These are phyloP conservation scores for Trichoderma gracile DNA, from an alignment of 2,329 filamentous ascomycete species.

Conservation along the genomic window DNA sequence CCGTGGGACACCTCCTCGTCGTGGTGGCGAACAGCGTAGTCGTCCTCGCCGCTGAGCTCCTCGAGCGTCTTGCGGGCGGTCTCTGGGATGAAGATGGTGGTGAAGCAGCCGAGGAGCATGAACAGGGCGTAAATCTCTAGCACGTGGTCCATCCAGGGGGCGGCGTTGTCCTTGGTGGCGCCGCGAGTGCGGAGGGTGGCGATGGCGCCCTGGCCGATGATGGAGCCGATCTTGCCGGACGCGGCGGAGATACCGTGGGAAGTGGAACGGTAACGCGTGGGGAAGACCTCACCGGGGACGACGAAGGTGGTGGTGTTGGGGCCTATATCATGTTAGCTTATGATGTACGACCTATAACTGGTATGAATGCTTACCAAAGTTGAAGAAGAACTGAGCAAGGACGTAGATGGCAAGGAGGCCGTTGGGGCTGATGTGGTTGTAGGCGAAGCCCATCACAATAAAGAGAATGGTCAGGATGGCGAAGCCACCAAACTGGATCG, in stretches of 20 bases:
- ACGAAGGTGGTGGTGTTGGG: conserved; percentile 60
- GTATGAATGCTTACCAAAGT: conserved; percentile 45
- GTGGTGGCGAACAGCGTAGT: conserved; percentile 32
- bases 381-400: conserved; percentile 60
- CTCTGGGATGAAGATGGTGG: conserved; percentile 70
- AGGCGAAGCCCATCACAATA: conserved; percentile 64
- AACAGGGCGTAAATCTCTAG: conserved; percentile 74
- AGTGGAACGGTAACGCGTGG: conserved; percentile 57
- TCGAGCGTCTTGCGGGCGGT: conserved; percentile 75
- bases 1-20: neutral
- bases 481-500: conserved; percentile 70
- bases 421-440: conserved; percentile 52
- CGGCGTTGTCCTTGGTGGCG: conserved; percentile 41
- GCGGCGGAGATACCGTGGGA: conserved; percentile 60
- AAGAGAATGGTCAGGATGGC: conserved; percentile 61
- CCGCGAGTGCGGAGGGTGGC: conserved; percentile 52
- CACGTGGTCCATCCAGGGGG: conserved; percentile 75
- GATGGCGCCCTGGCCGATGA: conserved; percentile 60
- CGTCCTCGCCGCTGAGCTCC: conserved; percentile 50
- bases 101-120: conserved; percentile 72
- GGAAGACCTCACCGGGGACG: conserved; percentile 58
- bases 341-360: neutral
- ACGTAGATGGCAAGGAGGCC: conserved; percentile 59
- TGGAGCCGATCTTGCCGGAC: conserved; percentile 56
- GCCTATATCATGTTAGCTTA: conserved; percentile 31